Conservation (phyloP, 345 rosid genomes). For the Angophora floribunda region DNA sequence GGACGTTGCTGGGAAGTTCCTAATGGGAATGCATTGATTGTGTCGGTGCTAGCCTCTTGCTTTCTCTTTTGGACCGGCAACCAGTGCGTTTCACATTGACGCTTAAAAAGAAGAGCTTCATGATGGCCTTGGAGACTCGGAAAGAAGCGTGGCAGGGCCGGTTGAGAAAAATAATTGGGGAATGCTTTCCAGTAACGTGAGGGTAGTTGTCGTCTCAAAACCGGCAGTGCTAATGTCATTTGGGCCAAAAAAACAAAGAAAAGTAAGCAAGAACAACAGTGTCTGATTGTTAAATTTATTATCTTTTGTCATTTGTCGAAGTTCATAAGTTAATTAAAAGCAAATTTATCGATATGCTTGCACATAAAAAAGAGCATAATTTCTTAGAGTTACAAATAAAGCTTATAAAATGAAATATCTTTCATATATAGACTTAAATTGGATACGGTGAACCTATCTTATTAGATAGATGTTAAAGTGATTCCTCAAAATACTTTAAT, state of each 20-base stretch:
- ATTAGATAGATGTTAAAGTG: too few species aligned
- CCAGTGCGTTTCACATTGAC: not conserved
- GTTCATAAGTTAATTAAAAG: not conserved
- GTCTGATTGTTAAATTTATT: too few species aligned
- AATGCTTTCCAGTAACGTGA: not conserved
- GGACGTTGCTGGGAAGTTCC: too few species aligned
- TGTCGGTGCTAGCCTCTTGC: not conserved
- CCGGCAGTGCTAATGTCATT: too few species aligned
- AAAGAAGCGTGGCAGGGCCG: not conserved
- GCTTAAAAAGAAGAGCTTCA: not conserved
- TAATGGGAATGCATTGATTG: not conserved
- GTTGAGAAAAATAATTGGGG: not conserved
- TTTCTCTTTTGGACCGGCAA: not conserved
- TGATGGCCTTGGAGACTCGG: not conserved
- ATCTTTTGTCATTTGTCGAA: not conserved
- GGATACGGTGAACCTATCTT: not conserved
- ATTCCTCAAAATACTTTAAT: not conserved
- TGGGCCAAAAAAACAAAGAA: not conserved
- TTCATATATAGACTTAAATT: not conserved
- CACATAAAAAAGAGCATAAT: not conserved
- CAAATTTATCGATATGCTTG: not conserved
- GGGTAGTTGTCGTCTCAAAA: not conserved
- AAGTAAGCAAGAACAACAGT: too few species aligned
- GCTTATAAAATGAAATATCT: not conserved
- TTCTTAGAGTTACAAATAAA: not conserved